A percentile compares a stretch with the other conserved stretches of the same genome.
Conservation (phyloP, 495 filamentous ascomycete species). For the Paragyromitra xinjiangensis region DNA sequence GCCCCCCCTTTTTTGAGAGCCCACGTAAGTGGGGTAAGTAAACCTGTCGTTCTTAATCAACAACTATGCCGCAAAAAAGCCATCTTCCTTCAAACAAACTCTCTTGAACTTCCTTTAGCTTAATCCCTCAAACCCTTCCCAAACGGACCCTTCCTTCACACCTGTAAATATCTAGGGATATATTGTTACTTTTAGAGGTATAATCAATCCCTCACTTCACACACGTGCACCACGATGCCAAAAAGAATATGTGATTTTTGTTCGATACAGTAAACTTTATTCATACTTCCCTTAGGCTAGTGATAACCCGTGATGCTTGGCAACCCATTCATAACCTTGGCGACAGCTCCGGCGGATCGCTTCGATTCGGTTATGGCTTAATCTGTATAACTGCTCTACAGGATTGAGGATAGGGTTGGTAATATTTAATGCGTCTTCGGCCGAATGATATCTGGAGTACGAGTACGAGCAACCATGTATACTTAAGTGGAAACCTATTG, state of each 20-base stretch:
- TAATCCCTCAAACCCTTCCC: background rate
- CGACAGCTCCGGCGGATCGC: background rate
- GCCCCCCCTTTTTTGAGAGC: background rate
- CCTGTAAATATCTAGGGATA: background rate
- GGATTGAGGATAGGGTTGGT: background rate
- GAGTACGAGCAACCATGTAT: constrained; percentile 4
- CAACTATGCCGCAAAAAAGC: background rate
- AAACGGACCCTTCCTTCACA: background rate
- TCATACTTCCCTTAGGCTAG: background rate
- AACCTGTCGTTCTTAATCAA: background rate
- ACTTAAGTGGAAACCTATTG: constrained; percentile 17
- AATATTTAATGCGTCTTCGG: background rate
- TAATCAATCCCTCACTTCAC: background rate
- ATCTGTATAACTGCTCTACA: background rate
- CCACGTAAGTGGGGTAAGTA: background rate
- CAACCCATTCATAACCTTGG: background rate
- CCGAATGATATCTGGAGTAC: background rate
- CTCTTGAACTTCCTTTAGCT: background rate
- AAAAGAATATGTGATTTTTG: background rate
- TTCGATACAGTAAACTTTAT: background rate
- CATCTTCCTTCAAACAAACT: background rate
- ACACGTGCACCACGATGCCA: background rate
- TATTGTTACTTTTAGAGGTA: no score
- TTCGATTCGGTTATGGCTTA: background rate
- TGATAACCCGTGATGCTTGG: constrained; percentile 3